Base-by-base conservation (phyloP, 768 basidiomycete species). In the Leccinum ochraceum region DNA sequence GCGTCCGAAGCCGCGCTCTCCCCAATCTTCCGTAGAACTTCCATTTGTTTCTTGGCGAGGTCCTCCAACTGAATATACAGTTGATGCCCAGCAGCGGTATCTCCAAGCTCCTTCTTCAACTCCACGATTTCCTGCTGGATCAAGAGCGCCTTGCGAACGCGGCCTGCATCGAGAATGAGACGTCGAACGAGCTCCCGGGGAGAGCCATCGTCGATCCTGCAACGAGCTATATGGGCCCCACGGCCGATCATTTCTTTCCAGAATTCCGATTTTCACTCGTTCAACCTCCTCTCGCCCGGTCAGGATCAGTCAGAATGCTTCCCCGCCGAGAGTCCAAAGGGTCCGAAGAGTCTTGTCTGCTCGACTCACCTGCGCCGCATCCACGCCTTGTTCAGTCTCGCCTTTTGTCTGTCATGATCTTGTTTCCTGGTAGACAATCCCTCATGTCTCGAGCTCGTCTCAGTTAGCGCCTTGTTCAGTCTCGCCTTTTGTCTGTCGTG, bases 221-320 rank as follows among this genome's bases (percentile, higher is more conserved):
- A 66, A 10, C 60, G 2, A 51, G 6, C 51, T 24, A 53, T 10
- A 6, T 60, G 46, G 1, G 64, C 63, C 4, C 69, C 69, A 3
- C 37, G 56, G 17, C 8, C 32, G 22, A 54, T 30, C 17, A 49
- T 46, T 4, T 6, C 16, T 6, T 54, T 51, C 61, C 61, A 62
- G 6, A 44, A 42, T 13, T 50, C 46, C 14, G 5, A 14, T n/a
- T 24, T 13, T 48, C 62, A 58, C 26, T 63, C 57, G 3, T 44
- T 24, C 10, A 63, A 11, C 50, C 61, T 60, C 54, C 57, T 58
- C 17, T 60, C 50, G 3, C 72, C n/a, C n/a, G n/a, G 24, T 26
- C 24, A 26, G 24, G 24, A 26, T 26, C 24, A 26, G 24, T 26
- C 24, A 1, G 24, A 26, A 26, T 0, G 24, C 24, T 26, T 26